Evolutionary conservation across 345 rosid genomes (phyloP).

Genomic region (Euphorbia tirucalli): DNA sequence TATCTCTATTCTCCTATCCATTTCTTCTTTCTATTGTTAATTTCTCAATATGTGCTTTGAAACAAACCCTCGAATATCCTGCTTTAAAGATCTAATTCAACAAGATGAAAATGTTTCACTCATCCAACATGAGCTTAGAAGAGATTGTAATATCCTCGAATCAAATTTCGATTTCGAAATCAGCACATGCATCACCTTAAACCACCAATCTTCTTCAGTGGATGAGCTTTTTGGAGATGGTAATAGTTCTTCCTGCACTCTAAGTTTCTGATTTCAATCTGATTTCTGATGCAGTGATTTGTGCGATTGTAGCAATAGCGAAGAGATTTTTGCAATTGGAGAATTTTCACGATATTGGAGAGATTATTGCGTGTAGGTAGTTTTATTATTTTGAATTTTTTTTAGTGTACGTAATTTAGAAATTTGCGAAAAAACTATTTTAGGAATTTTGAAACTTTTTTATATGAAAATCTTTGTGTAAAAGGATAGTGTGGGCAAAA

Average conservation of each 20-base stretch:
- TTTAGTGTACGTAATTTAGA: too few species aligned
- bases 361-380: too few species aligned
- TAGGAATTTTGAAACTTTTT: too few species aligned
- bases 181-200: slow-evolving; percentile 39
- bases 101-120: slow-evolving; percentile 28
- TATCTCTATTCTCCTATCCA: neutral
- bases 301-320: too few species aligned
- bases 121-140: slow-evolving; percentile 24
- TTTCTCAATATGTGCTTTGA: slow-evolving; percentile 47
- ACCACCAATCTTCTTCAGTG: slow-evolving; percentile 55
- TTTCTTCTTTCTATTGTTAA: neutral
- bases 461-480: too few species aligned
- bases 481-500: too few species aligned
- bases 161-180: slow-evolving; percentile 72
- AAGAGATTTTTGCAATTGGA: too few species aligned
- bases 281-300: too few species aligned
- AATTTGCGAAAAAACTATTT: too few species aligned
- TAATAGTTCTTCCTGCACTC: slow-evolving; percentile 56
- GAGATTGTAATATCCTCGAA: slow-evolving; percentile 46
- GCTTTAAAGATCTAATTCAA: slow-evolving; percentile 51
- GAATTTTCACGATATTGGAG: too few species aligned
- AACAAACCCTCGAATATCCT: slow-evolving; percentile 55
- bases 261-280: slow-evolving; percentile 24
- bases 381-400: too few species aligned
- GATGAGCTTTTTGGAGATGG: slow-evolving; percentile 77